A percentile compares a stretch with the other conserved stretches of the same genome.
These are phyloP conservation scores for Colletotrichum sublineola DNA, from an alignment of 2,329 filamentous ascomycete species.

Conservation along the genomic window DNA sequence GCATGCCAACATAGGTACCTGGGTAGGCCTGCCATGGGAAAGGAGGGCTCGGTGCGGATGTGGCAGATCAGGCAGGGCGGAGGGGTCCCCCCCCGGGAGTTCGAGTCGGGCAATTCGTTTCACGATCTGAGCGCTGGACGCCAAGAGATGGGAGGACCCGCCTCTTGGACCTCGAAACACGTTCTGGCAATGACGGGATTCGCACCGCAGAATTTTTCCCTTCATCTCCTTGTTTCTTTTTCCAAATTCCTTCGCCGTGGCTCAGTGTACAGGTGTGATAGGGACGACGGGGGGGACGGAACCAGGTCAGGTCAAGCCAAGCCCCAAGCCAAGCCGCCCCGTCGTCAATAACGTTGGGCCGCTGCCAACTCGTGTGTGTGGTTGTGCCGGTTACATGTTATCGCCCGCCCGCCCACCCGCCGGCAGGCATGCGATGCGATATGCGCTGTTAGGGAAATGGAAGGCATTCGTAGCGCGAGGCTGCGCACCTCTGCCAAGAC, in stretches of 20 bases:
- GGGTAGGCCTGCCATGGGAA: no score
- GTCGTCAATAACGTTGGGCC: slow-evolving; percentile 18
- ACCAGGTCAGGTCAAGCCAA: no score
- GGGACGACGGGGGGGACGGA: no score
- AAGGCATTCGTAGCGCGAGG: slow-evolving; percentile 10
- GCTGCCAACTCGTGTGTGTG: slow-evolving; percentile 32
- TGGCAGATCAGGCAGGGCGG: slow-evolving; percentile 7
- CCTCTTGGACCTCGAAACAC: slow-evolving; percentile 39
- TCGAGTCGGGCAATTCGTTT: slow-evolving; percentile 40
- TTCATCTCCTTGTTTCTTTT: neutral
- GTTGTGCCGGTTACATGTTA: slow-evolving; percentile 21
- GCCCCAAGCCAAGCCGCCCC: slow-evolving; percentile 20
- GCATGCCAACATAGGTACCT: no score
- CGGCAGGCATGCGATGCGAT: neutral
- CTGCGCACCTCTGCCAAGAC: slow-evolving; percentile 35
- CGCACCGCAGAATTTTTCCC: neutral
- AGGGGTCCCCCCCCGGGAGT: slow-evolving; percentile 13
- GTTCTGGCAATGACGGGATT: slow-evolving; percentile 23
- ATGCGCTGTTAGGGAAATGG: neutral
- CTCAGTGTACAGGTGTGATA: neutral
- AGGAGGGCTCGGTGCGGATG: neutral
- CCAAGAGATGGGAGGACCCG: slow-evolving; percentile 41
- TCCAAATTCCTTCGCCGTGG: neutral
- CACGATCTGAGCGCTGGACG: slow-evolving; percentile 41
- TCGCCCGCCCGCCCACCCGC: neutral